A percentile compares a stretch with the other conserved stretches of the same genome.
Conservation (phyloP, 2,329 filamentous ascomycete species). For the Cladophialophora bantiana region DNA sequence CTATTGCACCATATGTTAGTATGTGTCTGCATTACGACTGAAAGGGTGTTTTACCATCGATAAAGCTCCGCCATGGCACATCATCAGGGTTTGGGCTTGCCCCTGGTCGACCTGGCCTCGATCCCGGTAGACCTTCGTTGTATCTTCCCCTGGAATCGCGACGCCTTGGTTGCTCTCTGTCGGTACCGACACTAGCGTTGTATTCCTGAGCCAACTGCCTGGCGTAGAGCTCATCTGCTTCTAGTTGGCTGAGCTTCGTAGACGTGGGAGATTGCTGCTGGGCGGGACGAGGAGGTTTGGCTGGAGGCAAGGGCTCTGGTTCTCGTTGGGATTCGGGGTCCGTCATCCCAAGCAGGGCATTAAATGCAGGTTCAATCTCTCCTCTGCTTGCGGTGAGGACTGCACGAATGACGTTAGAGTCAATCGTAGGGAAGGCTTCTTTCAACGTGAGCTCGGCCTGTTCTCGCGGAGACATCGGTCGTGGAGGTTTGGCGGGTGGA, state of each 20-base stretch:
- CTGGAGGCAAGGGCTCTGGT: conserved; percentile 67
- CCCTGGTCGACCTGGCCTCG: conserved; percentile 43
- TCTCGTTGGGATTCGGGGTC: conserved; percentile 75
- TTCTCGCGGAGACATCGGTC: conserved; percentile 79
- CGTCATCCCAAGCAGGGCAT: conserved; percentile 84
- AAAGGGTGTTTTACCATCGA: conserved; percentile 67
- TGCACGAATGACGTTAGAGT: conserved; percentile 80
- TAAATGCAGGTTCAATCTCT: conserved; percentile 90
- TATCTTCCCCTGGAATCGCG: conserved; percentile 34
- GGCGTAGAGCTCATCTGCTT: conserved; percentile 89
- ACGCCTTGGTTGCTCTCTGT: conserved; percentile 40
- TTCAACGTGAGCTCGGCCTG: conserved; percentile 87
- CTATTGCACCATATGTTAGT: conserved; percentile 51
- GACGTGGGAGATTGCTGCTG: conserved; percentile 52
- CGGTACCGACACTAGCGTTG: conserved; percentile 53
- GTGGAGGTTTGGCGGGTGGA: conserved; percentile 81
- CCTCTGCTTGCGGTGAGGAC: conserved; percentile 86
- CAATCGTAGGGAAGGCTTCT: conserved; percentile 90
- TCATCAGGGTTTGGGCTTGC: conserved; percentile 57
- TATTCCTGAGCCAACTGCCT: conserved; percentile 93
- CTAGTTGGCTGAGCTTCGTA: conserved; percentile 77
- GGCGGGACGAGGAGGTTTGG: conserved; percentile 78
- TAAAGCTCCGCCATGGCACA: conserved; percentile 73
- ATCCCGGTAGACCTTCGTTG: conserved; percentile 42
- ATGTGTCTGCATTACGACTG: conserved; percentile 25